Evolutionary conservation across 2,329 filamentous ascomycete genomes (phyloP).

Genomic region (Monosporascus ibericus): DNA sequence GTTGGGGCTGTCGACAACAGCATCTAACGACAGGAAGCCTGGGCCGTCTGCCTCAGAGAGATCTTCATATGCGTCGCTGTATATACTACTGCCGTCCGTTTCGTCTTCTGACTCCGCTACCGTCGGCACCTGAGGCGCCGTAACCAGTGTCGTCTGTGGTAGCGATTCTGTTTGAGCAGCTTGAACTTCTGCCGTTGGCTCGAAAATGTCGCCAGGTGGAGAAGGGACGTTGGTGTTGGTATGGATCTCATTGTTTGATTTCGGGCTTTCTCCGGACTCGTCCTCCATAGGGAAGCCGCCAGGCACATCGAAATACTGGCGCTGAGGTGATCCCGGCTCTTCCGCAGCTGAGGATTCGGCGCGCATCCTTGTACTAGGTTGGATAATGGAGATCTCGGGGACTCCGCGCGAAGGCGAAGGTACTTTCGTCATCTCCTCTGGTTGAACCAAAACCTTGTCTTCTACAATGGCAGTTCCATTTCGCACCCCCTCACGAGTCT

Average conservation of each 20-base stretch:
- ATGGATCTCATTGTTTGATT: background rate
- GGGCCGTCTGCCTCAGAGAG: constrained; percentile 57
- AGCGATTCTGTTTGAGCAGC: constrained; percentile 8
- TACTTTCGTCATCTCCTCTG: constrained; percentile 1
- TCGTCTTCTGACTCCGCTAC: constrained; percentile 26
- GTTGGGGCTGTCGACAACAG: constrained; percentile 58
- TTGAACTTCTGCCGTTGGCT: constrained; percentile 16
- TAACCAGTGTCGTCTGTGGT: constrained; percentile 25
- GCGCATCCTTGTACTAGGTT: constrained; percentile 34
- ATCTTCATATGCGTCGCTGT: constrained; percentile 74
- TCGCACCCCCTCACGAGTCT: constrained; percentile 10
- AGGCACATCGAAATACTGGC: constrained; percentile 44
- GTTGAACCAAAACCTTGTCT: constrained; percentile 6
- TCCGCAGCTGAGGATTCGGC: constrained; percentile 5
- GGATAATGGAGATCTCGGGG: constrained; percentile 38
- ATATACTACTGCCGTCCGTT: constrained; percentile 52
- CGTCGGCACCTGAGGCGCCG: constrained; percentile 19
- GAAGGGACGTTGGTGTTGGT: background rate
- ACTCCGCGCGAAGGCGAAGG: constrained; percentile 16
- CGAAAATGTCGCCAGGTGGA: constrained; percentile 12
- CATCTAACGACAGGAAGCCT: constrained; percentile 68
- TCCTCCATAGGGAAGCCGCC: constrained; percentile 51
- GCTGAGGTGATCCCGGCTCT: constrained; percentile 3
- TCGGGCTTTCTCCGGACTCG: constrained; percentile 5
- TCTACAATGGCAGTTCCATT: constrained; percentile 8